Base-by-base conservation (phyloP, 1,139 yeast species). In the Trichomonascaceae sp. region DNA sequence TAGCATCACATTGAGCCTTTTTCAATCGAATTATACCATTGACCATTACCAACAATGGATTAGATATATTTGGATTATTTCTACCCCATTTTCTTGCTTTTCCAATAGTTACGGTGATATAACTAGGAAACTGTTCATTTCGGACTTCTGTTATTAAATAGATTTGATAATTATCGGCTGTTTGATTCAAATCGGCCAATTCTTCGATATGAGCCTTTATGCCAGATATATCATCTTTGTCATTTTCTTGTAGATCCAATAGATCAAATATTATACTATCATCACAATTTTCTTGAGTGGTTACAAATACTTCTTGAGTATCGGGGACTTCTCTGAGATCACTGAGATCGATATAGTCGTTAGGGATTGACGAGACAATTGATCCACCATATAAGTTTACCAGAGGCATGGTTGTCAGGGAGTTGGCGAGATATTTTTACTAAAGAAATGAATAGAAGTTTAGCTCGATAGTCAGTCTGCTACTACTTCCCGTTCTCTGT, bases 241-340 rank as follows among this genome's bases (percentile, higher is more conserved):
- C 72, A 0, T 64, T 57, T 0, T 83, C 81, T 45, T 71, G 65
- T 36, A 13, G 8, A 65, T 89, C 95, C 61, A 88, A 70, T 19
- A 90, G 70, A 62, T 90, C 96, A 45, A 89, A 69, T 17, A 89
- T 84, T 13, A 89, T 66, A 15, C 91, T 80, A 59, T 80, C 83
- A 56, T 85, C 83, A 49, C 68, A 75, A 61, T 5, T 69, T 58
- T 54, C 59, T 2, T 56, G 53, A 17, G 60, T 61, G 36, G 67
- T 66, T 0, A 88, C 79, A 65, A 79, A 90, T 30, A 88, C 96
- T 66, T 90, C 97, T 66, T 90, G 96, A 1, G 87, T 83, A 64
- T 90, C 96, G 0, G 97, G 96, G 1, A 90, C 82, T 58, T 87
- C 87, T 55, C 97, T 74, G 53, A 89, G 68, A 46, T 72, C 67